Evolutionary conservation across 2,329 filamentous ascomycete genomes (phyloP), one percentile per base, ranked within the genome.

Genomic region (Colletotrichum nymphaeae): DNA sequence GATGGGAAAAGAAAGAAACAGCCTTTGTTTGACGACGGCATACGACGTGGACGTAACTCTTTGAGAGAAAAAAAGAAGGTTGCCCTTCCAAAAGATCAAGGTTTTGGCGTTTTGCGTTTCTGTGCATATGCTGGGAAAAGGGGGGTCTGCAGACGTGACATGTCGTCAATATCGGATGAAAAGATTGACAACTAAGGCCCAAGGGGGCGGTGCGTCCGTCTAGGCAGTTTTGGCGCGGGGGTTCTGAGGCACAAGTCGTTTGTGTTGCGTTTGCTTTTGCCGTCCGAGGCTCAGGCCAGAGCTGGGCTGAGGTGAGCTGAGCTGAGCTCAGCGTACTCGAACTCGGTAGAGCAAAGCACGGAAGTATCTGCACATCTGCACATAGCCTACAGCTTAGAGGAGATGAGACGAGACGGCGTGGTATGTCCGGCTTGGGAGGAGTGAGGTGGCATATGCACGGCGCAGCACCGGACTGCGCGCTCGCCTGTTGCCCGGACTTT

Each of bases 121-220:
- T 3, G 32, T 35, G 4, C 32, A 35, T 4, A 35, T 35, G 32
- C 32, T 35, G 9, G 9, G 32, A 57, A 63, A 55, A 46, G 63
- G 55, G 63, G 63, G 55, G 53, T 66, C 67, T 65, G 72, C 63
- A 56, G 64, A 74, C 16, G 22, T 19, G 30, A 24, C 56, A 35
- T 6, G 22, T 42, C 16, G 24, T 49, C 37, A 66, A 78, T 70
- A 74, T 68, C 49, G 58, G 75, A 77, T 57, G 69, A 68, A 58
- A n/a, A 49, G 42, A 72, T 28, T 63, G 58, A 72, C 53, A 69
- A 68, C 32, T 8, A n/a, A 52, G 37, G 1, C 12, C 8, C 26
- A 30, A 52, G 19, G 19, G 42, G 26, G 16, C 9, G 60, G 6
- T 16, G 22, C 52, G 30, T 19, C 28, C 62, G 19, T 26, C 58